phyloP scores from a whole-genome alignment of 2,329 filamentous ascomycete species.

The Helminthosporium solani region DNA sequence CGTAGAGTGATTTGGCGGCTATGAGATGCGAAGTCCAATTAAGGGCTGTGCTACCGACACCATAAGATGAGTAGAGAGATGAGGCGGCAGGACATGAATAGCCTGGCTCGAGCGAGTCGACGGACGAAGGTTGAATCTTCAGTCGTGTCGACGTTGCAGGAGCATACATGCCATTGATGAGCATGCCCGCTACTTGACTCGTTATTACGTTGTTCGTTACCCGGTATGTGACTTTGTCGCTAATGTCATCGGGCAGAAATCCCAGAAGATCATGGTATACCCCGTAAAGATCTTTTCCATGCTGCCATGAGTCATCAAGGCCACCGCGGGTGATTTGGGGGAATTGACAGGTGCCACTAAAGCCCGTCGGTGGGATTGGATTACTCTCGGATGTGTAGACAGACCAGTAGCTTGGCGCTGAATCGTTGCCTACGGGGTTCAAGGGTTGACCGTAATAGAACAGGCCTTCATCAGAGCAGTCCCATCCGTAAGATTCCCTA shows the following conservation, averaged over 20 bases:
- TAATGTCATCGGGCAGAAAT: conserved; percentile 61
- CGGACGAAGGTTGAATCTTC: conserved; percentile 52
- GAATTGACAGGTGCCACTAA: conserved; percentile 74
- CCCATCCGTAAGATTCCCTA: conserved; percentile 69
- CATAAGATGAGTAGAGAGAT: conserved; percentile 47
- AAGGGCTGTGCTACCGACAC: conserved; percentile 44
- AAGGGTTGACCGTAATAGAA: conserved; percentile 68
- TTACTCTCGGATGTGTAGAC: conserved; percentile 64
- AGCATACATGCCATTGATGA: conserved; percentile 65
- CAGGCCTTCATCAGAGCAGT: conserved; percentile 68
- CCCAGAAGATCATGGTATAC: conserved; percentile 70
- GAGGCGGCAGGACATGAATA: conserved; percentile 64
- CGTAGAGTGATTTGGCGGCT: conserved; percentile 57
- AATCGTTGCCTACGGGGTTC: conserved; percentile 45
- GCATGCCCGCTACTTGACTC: conserved; percentile 74
- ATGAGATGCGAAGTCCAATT: conserved; percentile 67
- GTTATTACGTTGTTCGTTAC: conserved; percentile 84
- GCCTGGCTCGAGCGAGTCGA: conserved; percentile 73
- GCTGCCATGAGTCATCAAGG: conserved; percentile 71
- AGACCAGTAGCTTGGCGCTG: conserved; percentile 65
- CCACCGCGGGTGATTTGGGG: conserved; percentile 75
- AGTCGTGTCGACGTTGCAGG: conserved; percentile 36
- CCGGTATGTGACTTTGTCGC: conserved; percentile 59
- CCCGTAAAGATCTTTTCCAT: conserved; percentile 73
- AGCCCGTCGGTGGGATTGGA: conserved; percentile 66